A percentile compares a stretch with the other conserved stretches of the same genome.
Conservation (phyloP, 2,329 filamentous ascomycete species). For the Aspergillus uvarum region DNA sequence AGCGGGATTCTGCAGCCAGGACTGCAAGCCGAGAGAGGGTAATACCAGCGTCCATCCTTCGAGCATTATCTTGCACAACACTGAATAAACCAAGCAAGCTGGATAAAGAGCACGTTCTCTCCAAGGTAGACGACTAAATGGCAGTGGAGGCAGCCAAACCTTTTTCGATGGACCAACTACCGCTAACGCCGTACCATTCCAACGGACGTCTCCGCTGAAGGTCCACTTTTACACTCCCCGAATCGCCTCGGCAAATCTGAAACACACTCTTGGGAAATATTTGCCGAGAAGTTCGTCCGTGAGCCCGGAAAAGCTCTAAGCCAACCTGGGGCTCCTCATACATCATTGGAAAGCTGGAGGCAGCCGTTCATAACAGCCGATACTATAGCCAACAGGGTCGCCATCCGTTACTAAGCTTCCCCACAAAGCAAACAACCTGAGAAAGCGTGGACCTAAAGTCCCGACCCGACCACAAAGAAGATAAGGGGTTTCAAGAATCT, state of each 20-base stretch:
- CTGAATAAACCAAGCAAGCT: not conserved
- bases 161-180: slow-evolving; percentile 5
- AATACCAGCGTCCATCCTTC: not conserved
- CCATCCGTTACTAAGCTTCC: not conserved
- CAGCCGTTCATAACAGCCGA: slow-evolving; percentile 1
- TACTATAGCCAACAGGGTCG: not conserved
- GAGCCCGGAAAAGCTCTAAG: slow-evolving; percentile 18
- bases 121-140: not conserved
- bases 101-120: not conserved
- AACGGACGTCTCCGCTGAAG: slow-evolving; percentile 4
- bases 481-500: no score
- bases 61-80: slow-evolving; percentile 2
- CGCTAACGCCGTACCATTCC: slow-evolving; percentile 7
- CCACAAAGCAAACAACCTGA: not conserved
- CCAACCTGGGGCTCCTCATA: slow-evolving; percentile 4
- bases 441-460: not conserved
- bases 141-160: slow-evolving; percentile 7
- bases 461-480: not conserved
- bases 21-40: not conserved
- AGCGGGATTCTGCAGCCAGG: no score
- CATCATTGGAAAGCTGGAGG: not conserved
- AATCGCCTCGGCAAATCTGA: slow-evolving; percentile 26
- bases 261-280: slow-evolving; percentile 19
- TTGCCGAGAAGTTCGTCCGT: slow-evolving; percentile 23
- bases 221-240: slow-evolving; percentile 5